Conservation (phyloP, 208 protist genomes). For the Sergeia podlipaevii region DNA sequence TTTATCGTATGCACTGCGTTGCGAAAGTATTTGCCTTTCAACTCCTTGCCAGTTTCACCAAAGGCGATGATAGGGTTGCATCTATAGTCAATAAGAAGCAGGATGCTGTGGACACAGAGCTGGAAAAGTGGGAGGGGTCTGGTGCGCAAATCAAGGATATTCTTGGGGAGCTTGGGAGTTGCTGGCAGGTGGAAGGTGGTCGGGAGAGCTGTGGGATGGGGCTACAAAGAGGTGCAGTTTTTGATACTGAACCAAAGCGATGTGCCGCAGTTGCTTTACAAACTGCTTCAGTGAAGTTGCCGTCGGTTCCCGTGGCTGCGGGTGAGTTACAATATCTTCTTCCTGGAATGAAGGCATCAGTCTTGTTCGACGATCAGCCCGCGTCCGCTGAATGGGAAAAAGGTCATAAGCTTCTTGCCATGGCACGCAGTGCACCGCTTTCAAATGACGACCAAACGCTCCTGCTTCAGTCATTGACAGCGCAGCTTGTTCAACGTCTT, state of each 20-base stretch:
- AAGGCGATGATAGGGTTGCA: slow-evolving; percentile 37
- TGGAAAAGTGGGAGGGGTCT: slow-evolving; percentile 57
- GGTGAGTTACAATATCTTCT: slow-evolving; percentile 61
- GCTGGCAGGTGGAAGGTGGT: slow-evolving; percentile 45
- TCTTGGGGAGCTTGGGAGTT: slow-evolving; percentile 54
- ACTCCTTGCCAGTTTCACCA: slow-evolving; percentile 35
- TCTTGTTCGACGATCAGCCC: slow-evolving; percentile 39
- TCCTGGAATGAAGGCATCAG: slow-evolving; percentile 25
- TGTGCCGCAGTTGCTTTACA: slow-evolving; percentile 28
- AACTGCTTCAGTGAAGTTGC: slow-evolving; percentile 30
- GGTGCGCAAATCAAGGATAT: slow-evolving; percentile 47
- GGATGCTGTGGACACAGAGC: slow-evolving; percentile 51
- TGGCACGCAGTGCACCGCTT: slow-evolving; percentile 22
- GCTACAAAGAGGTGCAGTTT: slow-evolving; percentile 30
- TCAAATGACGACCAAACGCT: slow-evolving; percentile 32
- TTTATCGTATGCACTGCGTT: slow-evolving; percentile 53
- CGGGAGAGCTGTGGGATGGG: slow-evolving; percentile 32
- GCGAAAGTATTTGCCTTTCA: slow-evolving; percentile 70
- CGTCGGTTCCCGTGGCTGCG: slow-evolving; percentile 34
- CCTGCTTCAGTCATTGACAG: slow-evolving; percentile 27
- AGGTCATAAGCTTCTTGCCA: slow-evolving; percentile 27
- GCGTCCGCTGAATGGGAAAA: slow-evolving; percentile 32
- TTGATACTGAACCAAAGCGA: slow-evolving; percentile 25
- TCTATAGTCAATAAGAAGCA: slow-evolving; percentile 38
- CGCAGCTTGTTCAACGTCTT: slow-evolving; percentile 29